Conservation (phyloP, 2,329 filamentous ascomycete species). For the Plenodomus lindquistii region DNA sequence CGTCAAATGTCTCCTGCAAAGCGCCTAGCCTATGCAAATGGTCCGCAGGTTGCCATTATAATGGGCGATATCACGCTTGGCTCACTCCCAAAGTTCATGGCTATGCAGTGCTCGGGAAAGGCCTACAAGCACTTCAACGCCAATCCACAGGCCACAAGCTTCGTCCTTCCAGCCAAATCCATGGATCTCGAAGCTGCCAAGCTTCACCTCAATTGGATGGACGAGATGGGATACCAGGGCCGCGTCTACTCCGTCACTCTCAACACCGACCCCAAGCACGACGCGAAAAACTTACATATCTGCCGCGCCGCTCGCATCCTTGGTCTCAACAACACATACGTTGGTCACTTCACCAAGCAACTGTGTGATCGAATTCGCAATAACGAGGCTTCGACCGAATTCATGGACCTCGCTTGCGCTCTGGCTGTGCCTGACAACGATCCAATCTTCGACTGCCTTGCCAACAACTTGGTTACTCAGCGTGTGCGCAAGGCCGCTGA, state of each 20-base stretch:
- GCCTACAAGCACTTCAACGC: conserved; percentile 25
- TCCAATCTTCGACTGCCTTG: conserved; percentile 33
- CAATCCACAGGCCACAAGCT: conserved; percentile 12
- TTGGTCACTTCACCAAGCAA: conserved; percentile 35
- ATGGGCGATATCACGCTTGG: conserved; percentile 18
- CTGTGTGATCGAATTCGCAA: conserved; percentile 35
- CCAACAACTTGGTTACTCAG: conserved; percentile 26
- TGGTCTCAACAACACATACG: conserved; percentile 34
- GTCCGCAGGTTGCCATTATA: conserved; percentile 23
- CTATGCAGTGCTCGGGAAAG: conserved; percentile 33
- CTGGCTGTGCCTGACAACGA: conserved; percentile 22
- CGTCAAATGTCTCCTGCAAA: conserved; percentile 25
- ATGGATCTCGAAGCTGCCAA: conserved; percentile 23
- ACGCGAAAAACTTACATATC: conserved; percentile 28
- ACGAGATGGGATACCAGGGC: conserved; percentile 23
- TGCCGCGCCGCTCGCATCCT: conserved; percentile 28
- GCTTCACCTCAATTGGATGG: conserved; percentile 28
- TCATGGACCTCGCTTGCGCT: conserved; percentile 25
- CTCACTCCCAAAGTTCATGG: conserved; percentile 24
- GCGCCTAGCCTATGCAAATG: conserved; percentile 24
- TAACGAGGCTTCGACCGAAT: conserved; percentile 9
- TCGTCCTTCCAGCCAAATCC: conserved; percentile 15
- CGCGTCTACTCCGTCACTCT: conserved; percentile 30
- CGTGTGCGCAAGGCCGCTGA: not conserved
- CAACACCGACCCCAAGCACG: conserved; percentile 12